Conservation (phyloP, 805 yeast genomes). For the Ogataea pilisensis region DNA sequence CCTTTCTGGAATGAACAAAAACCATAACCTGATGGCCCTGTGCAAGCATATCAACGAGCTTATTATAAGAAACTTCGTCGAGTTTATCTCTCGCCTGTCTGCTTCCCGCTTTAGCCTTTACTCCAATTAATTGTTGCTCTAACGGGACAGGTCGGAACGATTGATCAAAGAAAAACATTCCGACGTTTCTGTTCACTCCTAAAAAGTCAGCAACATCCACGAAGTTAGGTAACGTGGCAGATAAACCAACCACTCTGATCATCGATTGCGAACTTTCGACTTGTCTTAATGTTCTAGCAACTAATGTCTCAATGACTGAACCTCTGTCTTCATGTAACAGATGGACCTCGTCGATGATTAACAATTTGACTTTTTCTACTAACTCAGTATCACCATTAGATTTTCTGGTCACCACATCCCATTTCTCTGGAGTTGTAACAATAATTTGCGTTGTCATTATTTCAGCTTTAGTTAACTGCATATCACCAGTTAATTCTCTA, state of each 20-base stretch:
- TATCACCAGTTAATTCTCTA: constrained; percentile 89
- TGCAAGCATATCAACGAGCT: constrained; percentile 59
- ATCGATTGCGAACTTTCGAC: constrained; percentile 92
- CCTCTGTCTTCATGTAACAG: constrained; percentile 96
- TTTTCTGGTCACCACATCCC: constrained; percentile 97
- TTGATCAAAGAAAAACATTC: constrained; percentile 92
- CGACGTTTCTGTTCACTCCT: constrained; percentile 84
- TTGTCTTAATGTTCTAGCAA: constrained; percentile 89
- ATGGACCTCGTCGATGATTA: constrained; percentile 96
- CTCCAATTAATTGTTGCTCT: constrained; percentile 84
- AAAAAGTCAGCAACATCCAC: constrained; percentile 92
- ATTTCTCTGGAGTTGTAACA: constrained; percentile 93
- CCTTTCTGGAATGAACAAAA: constrained; percentile 93
- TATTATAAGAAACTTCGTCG: constrained; percentile 74
- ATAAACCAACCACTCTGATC: constrained; percentile 90
- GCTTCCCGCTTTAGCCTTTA: constrained; percentile 78
- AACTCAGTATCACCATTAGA: constrained; percentile 84
- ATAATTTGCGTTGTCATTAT: constrained; percentile 79
- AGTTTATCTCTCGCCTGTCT: constrained; percentile 66
- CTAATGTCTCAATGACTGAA: constrained; percentile 91
- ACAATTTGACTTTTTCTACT: constrained; percentile 68
- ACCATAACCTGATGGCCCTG: constrained; percentile 91
- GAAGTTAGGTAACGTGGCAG: constrained; percentile 91
- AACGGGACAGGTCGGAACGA: constrained; percentile 92
- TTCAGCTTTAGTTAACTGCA: constrained; percentile 83